These are phyloP conservation scores for Lasiosphaeria ovina DNA, from an alignment of 495 filamentous ascomycete genomes.

Conservation along the genomic window DNA sequence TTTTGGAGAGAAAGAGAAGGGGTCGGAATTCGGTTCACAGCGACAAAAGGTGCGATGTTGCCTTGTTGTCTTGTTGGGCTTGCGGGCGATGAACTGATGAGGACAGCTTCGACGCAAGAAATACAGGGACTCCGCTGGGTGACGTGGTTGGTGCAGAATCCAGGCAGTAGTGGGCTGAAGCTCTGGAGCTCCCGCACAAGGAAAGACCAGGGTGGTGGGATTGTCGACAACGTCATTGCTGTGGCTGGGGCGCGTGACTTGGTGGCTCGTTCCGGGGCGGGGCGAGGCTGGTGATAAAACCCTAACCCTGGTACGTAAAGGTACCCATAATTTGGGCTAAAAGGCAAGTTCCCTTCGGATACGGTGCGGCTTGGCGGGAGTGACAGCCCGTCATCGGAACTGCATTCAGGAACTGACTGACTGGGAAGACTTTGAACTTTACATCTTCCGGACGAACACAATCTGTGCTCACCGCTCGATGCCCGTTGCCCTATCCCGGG, in stretches of 20 bases:
- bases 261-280: not conserved
- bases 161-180: slow-evolving; percentile 22
- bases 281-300: not conserved
- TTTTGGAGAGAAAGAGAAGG: not conserved
- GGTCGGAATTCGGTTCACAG: too few species aligned
- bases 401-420: too few species aligned
- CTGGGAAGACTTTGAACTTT: too few species aligned
- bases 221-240: slow-evolving; percentile 30
- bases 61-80: not conserved
- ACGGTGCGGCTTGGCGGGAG: too few species aligned
- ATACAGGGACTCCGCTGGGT: slow-evolving; percentile 12
- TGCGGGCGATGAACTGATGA: not conserved
- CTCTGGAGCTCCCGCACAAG: slow-evolving; percentile 6
- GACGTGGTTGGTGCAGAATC: slow-evolving; percentile 30
- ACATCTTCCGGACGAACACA: too few species aligned
- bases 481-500: too few species aligned
- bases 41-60: slow-evolving; percentile 1
- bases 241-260: slow-evolving; percentile 14
- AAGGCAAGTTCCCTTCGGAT: too few species aligned
- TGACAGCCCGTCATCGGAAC: too few species aligned
- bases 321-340: not conserved
- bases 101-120: slow-evolving; percentile 9
- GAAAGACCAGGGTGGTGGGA: slow-evolving; percentile 12
- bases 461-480: too few species aligned
- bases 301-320: not conserved